A percentile compares a stretch with the other conserved stretches of the same genome.
phyloP scores from a whole-genome alignment of 2,329 filamentous ascomycete species.

The Sporothrix luriei region DNA sequence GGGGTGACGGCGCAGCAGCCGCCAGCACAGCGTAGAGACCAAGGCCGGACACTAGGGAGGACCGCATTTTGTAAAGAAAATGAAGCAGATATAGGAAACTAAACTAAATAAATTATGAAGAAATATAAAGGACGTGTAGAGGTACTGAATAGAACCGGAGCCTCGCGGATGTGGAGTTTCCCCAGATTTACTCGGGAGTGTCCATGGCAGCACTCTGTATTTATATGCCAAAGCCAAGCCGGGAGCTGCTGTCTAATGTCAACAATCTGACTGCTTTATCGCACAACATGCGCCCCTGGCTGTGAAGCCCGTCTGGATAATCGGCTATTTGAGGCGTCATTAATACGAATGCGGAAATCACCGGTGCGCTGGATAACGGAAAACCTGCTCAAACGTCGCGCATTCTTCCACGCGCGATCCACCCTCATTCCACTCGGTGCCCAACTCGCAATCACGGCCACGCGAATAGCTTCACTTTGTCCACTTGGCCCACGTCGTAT shows the following conservation, averaged over 20 bases:
- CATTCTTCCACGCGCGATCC: not conserved
- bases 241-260: not conserved
- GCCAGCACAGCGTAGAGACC: not conserved
- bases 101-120: not conserved
- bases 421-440: not conserved
- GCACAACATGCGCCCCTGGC: not conserved
- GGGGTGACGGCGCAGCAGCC: not conserved
- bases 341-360: too few relatives aligned
- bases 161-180: not conserved
- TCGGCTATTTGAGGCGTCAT: too few relatives aligned
- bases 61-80: not conserved
- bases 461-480: slow-evolving; percentile 8
- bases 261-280: not conserved
- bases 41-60: not conserved
- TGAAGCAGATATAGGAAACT: too few relatives aligned
- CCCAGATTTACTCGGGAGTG: not conserved
- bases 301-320: too few relatives aligned
- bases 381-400: not conserved
- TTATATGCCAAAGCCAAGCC: not conserved
- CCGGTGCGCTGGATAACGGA: too few relatives aligned
- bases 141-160: not conserved
- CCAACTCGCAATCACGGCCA: too few relatives aligned
- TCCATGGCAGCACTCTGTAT: not conserved
- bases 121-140: not conserved
- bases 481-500: slow-evolving; percentile 1